phyloP scores from a whole-genome alignment of 192 early-diverging fungal species.

The Spizellomyces sp. region DNA sequence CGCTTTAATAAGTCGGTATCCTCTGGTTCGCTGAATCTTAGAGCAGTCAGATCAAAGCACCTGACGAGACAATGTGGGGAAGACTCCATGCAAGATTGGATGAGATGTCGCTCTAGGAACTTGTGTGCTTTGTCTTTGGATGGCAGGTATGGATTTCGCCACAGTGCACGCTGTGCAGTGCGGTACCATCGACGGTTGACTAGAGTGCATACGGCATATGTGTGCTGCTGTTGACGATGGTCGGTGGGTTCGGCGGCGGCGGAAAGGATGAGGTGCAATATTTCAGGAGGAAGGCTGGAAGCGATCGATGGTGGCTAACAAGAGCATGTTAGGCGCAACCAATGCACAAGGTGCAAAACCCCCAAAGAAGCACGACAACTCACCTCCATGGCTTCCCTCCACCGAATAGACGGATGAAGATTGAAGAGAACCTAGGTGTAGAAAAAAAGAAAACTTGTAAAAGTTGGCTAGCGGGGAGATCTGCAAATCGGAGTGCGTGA shows the following conservation, averaged over 20 bases:
- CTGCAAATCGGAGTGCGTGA: no score
- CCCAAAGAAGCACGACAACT: no score
- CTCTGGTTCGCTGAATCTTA: constrained; percentile 14
- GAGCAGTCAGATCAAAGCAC: constrained; percentile 5
- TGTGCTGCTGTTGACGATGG: constrained; percentile 9
- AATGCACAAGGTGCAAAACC: no score
- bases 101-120: constrained; percentile 19
- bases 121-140: neutral
- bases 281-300: constrained; percentile 13
- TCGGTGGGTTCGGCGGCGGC: neutral
- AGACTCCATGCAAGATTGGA: neutral
- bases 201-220: constrained; percentile 11
- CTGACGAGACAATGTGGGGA: constrained; percentile 15
- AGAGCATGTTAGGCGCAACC: no score
- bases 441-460: no score
- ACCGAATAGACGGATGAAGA: no score
- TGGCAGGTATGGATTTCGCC: constrained; percentile 7
- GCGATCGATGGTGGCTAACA: no score
- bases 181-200: constrained; percentile 10
- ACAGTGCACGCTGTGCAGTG: constrained; percentile 1
- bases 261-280: constrained; percentile 8
- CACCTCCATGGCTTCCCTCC: no score
- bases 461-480: no score
- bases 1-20: constrained; percentile 15
- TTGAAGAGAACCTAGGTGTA: no score